Conservation (phyloP, 495 filamentous ascomycete species). For the Cercophora sp. region DNA sequence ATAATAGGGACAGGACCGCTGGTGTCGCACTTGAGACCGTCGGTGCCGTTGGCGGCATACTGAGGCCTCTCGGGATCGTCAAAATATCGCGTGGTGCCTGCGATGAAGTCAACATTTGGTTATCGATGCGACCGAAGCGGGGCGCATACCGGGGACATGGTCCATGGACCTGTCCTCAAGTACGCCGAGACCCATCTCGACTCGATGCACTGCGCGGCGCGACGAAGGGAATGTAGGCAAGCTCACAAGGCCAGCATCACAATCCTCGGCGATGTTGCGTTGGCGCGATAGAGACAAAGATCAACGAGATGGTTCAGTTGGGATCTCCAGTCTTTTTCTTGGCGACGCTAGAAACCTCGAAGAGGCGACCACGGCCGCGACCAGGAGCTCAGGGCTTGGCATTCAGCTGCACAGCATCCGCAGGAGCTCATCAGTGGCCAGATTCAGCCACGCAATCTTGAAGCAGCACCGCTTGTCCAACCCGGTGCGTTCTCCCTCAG, state of each 20-base stretch:
- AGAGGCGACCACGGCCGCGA: neutral
- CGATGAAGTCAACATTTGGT: conserved; percentile 6
- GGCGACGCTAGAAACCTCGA: neutral
- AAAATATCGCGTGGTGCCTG: conserved; percentile 63
- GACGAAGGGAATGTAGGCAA: neutral
- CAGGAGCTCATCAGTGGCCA: neutral
- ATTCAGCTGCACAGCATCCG: neutral
- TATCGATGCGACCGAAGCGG: neutral
- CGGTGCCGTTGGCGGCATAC: conserved; percentile 32
- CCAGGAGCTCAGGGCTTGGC: neutral
- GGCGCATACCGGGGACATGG: conserved; percentile 66
- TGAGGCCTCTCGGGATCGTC: conserved; percentile 50
- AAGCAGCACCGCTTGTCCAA: conserved; percentile 1
- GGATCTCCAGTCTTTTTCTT: neutral
- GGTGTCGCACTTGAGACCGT: conserved; percentile 67
- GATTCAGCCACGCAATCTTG: conserved; percentile 6
- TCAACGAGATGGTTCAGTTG: neutral
- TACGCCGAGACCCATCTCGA: conserved; percentile 77
- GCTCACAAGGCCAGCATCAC: conserved; percentile 8
- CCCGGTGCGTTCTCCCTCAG: neutral
- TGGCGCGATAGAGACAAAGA: no score
- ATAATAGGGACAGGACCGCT: conserved; percentile 64
- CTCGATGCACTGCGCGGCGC: neutral
- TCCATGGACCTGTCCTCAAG: conserved; percentile 60
- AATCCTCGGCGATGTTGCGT: no score